These are phyloP conservation scores for Phytophthora meadii DNA, from an alignment of 352 stramenopile genomes.

Conservation along the genomic window DNA sequence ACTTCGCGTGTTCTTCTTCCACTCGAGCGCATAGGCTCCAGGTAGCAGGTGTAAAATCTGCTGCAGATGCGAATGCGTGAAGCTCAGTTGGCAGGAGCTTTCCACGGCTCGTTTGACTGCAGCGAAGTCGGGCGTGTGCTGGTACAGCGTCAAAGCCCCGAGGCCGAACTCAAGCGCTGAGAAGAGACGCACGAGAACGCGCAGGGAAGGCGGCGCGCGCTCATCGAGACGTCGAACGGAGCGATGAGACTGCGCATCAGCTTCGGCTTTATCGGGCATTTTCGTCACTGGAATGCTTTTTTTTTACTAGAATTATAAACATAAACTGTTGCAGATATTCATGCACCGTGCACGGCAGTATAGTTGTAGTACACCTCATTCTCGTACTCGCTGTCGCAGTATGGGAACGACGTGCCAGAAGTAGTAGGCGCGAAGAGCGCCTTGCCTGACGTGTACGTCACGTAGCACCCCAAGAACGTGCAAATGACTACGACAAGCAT, in stretches of 20 bases:
- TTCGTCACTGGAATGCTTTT: not conserved
- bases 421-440: constrained; percentile 20
- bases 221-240: constrained; percentile 38
- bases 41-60: constrained; percentile 67
- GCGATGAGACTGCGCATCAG: not conserved
- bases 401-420: constrained; percentile 21
- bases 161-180: constrained; percentile 77
- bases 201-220: constrained; percentile 50
- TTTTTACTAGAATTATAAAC: constrained; percentile 1
- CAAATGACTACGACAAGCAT: constrained; percentile 20
- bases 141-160: constrained; percentile 72
- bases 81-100: constrained; percentile 68
- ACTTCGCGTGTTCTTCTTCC: constrained; percentile 47
- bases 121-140: constrained; percentile 70
- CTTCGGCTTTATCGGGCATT: constrained; percentile 14
- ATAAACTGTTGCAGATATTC: constrained; percentile 37
- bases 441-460: constrained; percentile 16
- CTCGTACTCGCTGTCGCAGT: constrained; percentile 29
- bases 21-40: constrained; percentile 54
- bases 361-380: constrained; percentile 33
- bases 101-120: constrained; percentile 71
- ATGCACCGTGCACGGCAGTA: constrained; percentile 29
- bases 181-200: constrained; percentile 62
- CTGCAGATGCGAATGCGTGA: constrained; percentile 59
- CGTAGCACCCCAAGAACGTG: constrained; percentile 23